Evolutionary conservation across 73 alveolate species (phyloP).

Genomic region (Stentor coeruleus): DNA sequence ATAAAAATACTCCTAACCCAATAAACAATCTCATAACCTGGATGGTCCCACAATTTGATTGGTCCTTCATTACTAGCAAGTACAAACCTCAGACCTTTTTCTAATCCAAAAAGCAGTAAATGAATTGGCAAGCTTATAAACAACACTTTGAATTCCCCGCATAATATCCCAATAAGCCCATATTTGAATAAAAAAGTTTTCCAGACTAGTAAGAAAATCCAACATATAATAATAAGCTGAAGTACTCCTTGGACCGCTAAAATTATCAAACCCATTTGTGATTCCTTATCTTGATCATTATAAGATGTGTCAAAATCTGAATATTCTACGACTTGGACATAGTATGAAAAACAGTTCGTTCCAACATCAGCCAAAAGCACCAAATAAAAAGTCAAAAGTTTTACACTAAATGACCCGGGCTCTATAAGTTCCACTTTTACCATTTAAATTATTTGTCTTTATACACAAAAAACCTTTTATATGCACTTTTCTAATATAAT

Average conservation of each 20-base stretch:
- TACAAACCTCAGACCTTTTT: constrained; percentile 8
- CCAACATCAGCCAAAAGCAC: neutral
- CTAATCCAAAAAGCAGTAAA: constrained; percentile 21
- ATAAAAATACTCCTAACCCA: constrained; percentile 24
- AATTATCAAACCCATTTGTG: neutral
- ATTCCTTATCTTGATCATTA: neutral
- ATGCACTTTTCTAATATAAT: no score
- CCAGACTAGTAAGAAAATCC: constrained; percentile 8
- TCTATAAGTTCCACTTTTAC: constrained; percentile 3
- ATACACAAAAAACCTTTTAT: no score
- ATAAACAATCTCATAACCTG: constrained; percentile 14
- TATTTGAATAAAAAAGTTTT: neutral
- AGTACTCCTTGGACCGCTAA: constrained; percentile 10
- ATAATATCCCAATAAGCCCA: constrained; percentile 8
- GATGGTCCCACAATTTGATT: constrained; percentile 7
- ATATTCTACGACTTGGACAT: neutral
- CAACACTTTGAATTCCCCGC: neutral
- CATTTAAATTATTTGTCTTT: constrained; percentile 14
- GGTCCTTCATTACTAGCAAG: neutral
- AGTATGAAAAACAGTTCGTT: neutral
- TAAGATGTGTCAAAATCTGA: neutral
- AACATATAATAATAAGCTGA: neutral
- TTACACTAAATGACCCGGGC: constrained; percentile 4
- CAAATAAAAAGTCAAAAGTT: constrained; percentile 15
- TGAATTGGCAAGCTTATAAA: constrained; percentile 1